Conservation (phyloP, 2,329 filamentous ascomycete genomes). For the Aspergillus phoenicis region DNA sequence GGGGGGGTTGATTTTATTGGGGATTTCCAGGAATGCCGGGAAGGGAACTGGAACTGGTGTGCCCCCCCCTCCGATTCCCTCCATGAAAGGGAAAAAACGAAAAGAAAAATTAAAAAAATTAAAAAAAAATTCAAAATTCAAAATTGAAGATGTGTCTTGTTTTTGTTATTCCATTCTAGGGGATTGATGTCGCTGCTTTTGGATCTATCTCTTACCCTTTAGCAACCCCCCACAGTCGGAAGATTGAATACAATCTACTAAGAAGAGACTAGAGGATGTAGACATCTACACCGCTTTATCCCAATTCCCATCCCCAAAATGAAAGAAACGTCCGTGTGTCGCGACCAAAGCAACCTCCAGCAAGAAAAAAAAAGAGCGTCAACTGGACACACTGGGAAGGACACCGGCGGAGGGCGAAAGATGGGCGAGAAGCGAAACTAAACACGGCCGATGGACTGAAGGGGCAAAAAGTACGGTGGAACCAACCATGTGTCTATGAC, state of each 20-base stretch:
- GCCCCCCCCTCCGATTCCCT: background rate
- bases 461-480: constrained; percentile 28
- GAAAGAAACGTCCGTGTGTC: background rate
- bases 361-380: background rate
- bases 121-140: constrained; percentile 10
- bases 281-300: constrained; percentile 5
- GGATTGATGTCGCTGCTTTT: background rate
- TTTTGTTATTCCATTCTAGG: constrained; percentile 6
- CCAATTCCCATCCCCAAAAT: background rate
- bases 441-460: constrained; percentile 11
- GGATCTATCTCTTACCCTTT: background rate
- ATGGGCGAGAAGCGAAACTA: constrained; percentile 2
- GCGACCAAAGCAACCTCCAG: background rate
- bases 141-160: constrained; percentile 6
- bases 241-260: background rate
- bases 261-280: constrained; percentile 1
- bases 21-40: constrained; percentile 8
- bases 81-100: background rate
- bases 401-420: constrained; percentile 6
- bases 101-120: background rate
- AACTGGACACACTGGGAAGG: constrained; percentile 2
- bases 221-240: background rate
- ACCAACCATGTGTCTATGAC: constrained; percentile 29
- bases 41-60: background rate
- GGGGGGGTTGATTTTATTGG: constrained; percentile 5